Base-by-base conservation (phyloP, 2,329 filamentous ascomycete genomes). In the Blastomyces gilchristii region DNA sequence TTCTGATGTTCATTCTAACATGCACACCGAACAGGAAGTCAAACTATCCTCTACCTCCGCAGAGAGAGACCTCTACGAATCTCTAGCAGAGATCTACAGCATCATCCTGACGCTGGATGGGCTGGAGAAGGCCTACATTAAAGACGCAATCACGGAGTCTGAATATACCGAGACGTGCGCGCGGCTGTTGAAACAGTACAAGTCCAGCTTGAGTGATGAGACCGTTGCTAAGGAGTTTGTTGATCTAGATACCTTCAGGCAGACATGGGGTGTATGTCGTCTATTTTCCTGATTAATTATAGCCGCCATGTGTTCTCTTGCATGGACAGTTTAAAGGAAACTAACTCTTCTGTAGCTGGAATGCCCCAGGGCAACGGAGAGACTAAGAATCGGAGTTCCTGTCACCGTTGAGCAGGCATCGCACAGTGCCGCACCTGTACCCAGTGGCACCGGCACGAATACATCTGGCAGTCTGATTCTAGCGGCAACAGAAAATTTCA, bases 81-180 rank as follows among this genome's bases (percentile, higher is more conserved):
- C 94, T 1, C 85, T 99, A 16, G 94, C 93, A 62, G 94, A 99
- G 77, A 87, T 99, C 31, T 99, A 97, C 77, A 96, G 92, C 78
- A 97, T 99, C 68, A 93, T 99, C 47, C 85, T 97, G 65, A 97
- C 94, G 0, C 81, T 99, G 2, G 94, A 99, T 73, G 91, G 95
- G 67, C 84, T 99, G 1, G 94, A 99, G 72, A 96, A 95, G 75
- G 95, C 93, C 0, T 99, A 96, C 72, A 84, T 99, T 49, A 95
- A 96, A 72, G 94, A 99, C 80, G 93, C 91, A 28, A 88, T 99
- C 60, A 85, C 89, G 6, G 94, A 97, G 76, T 82, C 83, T 61
- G 93, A 97, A 71, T 99, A 99, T 75, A 96, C 92, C 0, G 94
- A 97, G 73, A 96, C 94, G 68, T 99, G 95, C 80, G 90, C 92